Evolutionary conservation across 805 yeast species (phyloP).

Genomic region (Ascoidea tarda): DNA sequence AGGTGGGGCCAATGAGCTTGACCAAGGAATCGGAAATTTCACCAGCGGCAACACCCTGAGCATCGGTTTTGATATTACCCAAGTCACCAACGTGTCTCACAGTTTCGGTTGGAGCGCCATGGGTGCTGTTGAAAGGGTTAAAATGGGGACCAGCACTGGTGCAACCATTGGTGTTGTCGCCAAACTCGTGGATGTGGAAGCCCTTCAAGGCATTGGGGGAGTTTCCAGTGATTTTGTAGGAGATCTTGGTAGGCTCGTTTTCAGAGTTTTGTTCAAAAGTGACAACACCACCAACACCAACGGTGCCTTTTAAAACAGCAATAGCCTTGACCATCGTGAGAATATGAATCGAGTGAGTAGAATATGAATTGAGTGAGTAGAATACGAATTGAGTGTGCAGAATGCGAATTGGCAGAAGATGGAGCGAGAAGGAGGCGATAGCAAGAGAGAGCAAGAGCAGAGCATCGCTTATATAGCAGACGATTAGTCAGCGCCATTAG

Average conservation of each 20-base stretch:
- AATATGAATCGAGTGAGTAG: neutral
- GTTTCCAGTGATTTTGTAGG: slow-evolving; percentile 86
- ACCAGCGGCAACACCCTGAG: slow-evolving; percentile 85
- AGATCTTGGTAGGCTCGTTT: slow-evolving; percentile 66
- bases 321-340: slow-evolving; percentile 25
- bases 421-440: neutral
- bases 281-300: slow-evolving; percentile 79
- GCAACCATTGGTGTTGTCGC: slow-evolving; percentile 99
- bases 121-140: slow-evolving; percentile 80
- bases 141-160: slow-evolving; percentile 97
- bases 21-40: slow-evolving; percentile 62
- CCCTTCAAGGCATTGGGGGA: slow-evolving; percentile 83
- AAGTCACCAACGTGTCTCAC: slow-evolving; percentile 88
- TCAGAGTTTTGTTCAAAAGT: slow-evolving; percentile 75
- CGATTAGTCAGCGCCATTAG: too few relatives aligned
- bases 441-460: too few relatives aligned
- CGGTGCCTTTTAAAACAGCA: slow-evolving; percentile 94
- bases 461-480: too few relatives aligned
- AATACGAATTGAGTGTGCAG: neutral
- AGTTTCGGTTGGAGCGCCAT: slow-evolving; percentile 83
- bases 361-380: neutral
- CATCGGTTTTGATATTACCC: slow-evolving; percentile 87
- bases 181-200: slow-evolving; percentile 96
- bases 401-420: neutral
- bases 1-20: slow-evolving; percentile 75